Percentiles rank a stretch among this genome's conserved stretches.
These are phyloP conservation scores for Sphagnum contortum DNA, from an alignment of 225 moss, liverwort and hornwort genomes.

Conservation along the genomic window DNA sequence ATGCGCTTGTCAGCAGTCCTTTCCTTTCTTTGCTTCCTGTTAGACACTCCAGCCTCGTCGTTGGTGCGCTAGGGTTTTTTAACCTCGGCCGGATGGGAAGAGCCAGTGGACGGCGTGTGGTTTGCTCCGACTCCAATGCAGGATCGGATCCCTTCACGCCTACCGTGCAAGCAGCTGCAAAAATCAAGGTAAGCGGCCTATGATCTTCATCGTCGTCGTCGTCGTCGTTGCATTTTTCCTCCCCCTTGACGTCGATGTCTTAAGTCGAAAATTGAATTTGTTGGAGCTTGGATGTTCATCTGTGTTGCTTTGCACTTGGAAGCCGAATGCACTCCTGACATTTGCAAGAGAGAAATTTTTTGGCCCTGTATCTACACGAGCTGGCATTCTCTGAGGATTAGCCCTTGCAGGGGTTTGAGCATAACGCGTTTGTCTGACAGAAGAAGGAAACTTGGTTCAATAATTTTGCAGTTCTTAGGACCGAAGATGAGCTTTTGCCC, in stretches of 20 bases:
- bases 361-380: no score
- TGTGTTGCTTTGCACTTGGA: not conserved
- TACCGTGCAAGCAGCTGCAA: slow-evolving; percentile 1
- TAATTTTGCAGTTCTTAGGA: slow-evolving; percentile 38
- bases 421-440: no score
- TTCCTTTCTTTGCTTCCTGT: no score
- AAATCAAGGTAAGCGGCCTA: not conserved
- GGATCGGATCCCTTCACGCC: slow-evolving; percentile 1
- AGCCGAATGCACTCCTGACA: not conserved
- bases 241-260: not conserved
- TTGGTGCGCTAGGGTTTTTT: no score
- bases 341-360: not conserved
- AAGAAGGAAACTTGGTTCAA: no score
- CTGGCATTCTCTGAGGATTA: no score
- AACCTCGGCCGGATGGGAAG: not conserved
- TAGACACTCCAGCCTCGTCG: no score
- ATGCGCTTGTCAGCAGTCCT: no score
- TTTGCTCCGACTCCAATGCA: slow-evolving; percentile 5
- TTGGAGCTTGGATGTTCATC: not conserved
- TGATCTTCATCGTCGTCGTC: no score
- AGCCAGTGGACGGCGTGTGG: not conserved
- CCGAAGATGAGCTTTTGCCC: slow-evolving; percentile 75
- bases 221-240: not conserved
- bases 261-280: not conserved
- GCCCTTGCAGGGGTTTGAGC: no score